These are phyloP conservation scores for Coemansia sp. DNA, from an alignment of 192 early-diverging fungal species.

Conservation along the genomic window DNA sequence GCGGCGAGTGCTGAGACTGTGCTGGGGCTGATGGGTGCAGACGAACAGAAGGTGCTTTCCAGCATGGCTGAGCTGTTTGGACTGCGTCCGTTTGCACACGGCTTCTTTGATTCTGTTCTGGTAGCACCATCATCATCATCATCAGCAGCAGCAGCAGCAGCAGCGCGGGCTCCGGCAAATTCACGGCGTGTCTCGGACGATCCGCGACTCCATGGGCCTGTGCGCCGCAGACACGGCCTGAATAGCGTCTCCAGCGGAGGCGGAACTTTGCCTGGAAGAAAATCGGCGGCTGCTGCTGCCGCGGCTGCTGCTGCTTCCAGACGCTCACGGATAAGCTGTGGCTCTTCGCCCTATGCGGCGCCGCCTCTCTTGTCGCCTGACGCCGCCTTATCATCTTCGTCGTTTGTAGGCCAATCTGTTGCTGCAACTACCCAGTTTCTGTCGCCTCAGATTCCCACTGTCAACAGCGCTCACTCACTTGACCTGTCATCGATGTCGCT, in stretches of 20 bases:
- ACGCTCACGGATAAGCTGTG: background rate
- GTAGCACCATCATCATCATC: background rate
- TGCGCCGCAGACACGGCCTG: slow-evolving; percentile 8
- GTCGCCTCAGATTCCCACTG: slow-evolving; percentile 33
- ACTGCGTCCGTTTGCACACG: slow-evolving; percentile 39
- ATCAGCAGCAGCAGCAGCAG: background rate
- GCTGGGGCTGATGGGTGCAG: slow-evolving; percentile 17
- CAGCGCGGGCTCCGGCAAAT: background rate
- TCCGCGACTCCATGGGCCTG: slow-evolving; percentile 6
- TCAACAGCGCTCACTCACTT: slow-evolving; percentile 18
- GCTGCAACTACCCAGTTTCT: slow-evolving; percentile 19
- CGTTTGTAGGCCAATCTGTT: background rate
- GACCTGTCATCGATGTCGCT: slow-evolving; percentile 42
- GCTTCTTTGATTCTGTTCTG: slow-evolving; percentile 37
- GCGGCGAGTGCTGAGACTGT: background rate
- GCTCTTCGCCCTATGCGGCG: background rate
- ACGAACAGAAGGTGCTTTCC: slow-evolving; percentile 34
- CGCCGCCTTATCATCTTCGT: background rate
- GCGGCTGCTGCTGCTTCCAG: background rate
- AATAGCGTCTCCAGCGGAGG: slow-evolving; percentile 2
- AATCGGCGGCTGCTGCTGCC: background rate
- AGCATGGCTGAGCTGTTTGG: slow-evolving; percentile 53
- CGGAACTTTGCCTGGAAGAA: background rate
- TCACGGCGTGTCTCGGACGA: slow-evolving; percentile 28
- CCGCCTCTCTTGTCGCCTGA: background rate